Evolutionary conservation across 768 basidiomycete species (phyloP), one percentile per base, ranked within the genome.

Genomic region (Exidia glandulosa): DNA sequence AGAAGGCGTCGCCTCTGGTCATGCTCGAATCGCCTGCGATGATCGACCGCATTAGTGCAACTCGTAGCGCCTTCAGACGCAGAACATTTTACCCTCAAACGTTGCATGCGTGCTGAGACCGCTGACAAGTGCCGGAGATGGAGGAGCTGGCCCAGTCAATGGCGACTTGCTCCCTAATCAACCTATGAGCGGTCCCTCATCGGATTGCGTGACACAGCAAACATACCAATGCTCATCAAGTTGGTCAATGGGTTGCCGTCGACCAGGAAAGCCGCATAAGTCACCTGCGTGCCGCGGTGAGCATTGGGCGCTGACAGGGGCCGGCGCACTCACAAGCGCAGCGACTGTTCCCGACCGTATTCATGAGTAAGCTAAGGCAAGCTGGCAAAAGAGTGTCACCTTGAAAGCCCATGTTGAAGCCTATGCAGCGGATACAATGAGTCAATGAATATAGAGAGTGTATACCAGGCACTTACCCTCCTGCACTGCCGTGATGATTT

Each of bases 351-450:
- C n/a, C n/a, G n/a, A n/a, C n/a, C n/a, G n/a, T n/a, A n/a, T n/a
- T n/a, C n/a, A n/a, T n/a, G n/a, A n/a, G n/a, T n/a, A n/a, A n/a
- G n/a, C n/a, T n/a, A n/a, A n/a, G n/a, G n/a, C n/a, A n/a, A n/a
- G n/a, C n/a, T n/a, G n/a, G n/a, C 41, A 45, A 19, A 19, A 60
- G 41, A 14, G n/a, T 32, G 13, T 36, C 50, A 30, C 55, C 27
- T 16, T 59, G 47, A 30, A 25, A 41, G 10, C 60, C 60, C 60
- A 60, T 36, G 55, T 60, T 60, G 55, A 60, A 60, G 9, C 60
- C 60, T 60, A 34, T 31, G 3, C n/a, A 9, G 7, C 36, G 2
- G 36, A 19, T 37, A 9, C 33, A 2, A 59, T 7, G n/a, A 25
- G 41, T 45, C 41, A 45, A 23, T 14, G 19, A 57, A 6, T 37